phyloP scores from a whole-genome alignment of 805 yeast genomes.

The Saccharomycopsis amapae region DNA sequence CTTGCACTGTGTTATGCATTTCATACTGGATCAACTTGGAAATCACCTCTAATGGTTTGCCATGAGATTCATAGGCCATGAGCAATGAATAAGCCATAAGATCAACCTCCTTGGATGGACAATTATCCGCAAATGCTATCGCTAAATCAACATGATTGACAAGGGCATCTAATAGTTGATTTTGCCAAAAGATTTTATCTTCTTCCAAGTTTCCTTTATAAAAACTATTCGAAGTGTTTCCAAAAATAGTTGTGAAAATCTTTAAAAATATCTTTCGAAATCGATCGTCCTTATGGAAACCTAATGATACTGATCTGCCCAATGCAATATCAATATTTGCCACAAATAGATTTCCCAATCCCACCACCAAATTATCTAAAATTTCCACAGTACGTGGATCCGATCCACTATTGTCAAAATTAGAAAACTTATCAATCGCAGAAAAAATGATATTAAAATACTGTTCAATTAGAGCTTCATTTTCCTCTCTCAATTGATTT shows the following conservation, averaged over 20 bases:
- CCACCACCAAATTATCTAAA: slow-evolving; percentile 54
- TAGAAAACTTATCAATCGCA: slow-evolving; percentile 21
- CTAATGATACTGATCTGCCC: slow-evolving; percentile 67
- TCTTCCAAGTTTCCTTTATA: not conserved
- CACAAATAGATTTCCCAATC: slow-evolving; percentile 61
- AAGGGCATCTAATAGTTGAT: not conserved
- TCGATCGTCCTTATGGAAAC: slow-evolving; percentile 61
- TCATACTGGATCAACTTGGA: slow-evolving; percentile 19
- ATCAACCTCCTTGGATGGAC: slow-evolving; percentile 10
- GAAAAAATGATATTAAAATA: slow-evolving; percentile 6
- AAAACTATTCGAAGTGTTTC: slow-evolving; percentile 25
- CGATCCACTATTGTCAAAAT: slow-evolving; percentile 37
- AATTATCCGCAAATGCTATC: slow-evolving; percentile 30
- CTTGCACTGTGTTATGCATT: slow-evolving; percentile 8
- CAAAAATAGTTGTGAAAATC: slow-evolving; percentile 63
- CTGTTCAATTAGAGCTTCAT: slow-evolving; percentile 7
- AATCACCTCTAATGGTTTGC: slow-evolving; percentile 9
- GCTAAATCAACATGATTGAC: slow-evolving; percentile 36
- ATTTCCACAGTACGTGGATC: slow-evolving; percentile 50
- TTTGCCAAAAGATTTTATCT: too few relatives aligned
- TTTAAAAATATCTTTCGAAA: slow-evolving; percentile 68
- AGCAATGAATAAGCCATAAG: slow-evolving; percentile 14
- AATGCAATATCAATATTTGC: slow-evolving; percentile 74
- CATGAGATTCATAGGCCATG: slow-evolving; percentile 1
- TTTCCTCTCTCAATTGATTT: slow-evolving; percentile 2